Evolutionary conservation across 495 filamentous ascomycete genomes (phyloP).

Genomic region (Aspergillus saccharolyticus): DNA sequence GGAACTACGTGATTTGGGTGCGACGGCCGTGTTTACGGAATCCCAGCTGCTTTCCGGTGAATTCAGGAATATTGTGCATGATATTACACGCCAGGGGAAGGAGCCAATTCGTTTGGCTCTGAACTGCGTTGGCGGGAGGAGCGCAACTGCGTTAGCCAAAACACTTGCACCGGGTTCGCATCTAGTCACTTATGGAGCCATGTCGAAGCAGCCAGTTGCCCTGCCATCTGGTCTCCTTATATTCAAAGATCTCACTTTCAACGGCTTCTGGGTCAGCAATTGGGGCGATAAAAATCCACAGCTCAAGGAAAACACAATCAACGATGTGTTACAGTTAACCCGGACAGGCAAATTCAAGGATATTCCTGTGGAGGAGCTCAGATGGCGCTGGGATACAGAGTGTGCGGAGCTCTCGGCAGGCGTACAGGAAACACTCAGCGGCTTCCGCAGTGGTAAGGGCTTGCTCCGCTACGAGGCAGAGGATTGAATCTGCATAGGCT

Average conservation of each 20-base stretch:
- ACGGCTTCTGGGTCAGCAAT: slow-evolving; percentile 89
- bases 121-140: slow-evolving; percentile 94
- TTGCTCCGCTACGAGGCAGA: slow-evolving; percentile 71
- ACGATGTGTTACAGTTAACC: slow-evolving; percentile 72
- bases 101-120: slow-evolving; percentile 70
- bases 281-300: slow-evolving; percentile 76
- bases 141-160: slow-evolving; percentile 67
- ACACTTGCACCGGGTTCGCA: slow-evolving; percentile 58
- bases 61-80: slow-evolving; percentile 59
- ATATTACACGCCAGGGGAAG: slow-evolving; percentile 62
- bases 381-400: slow-evolving; percentile 77
- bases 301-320: slow-evolving; percentile 72
- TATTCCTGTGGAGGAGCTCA: slow-evolving; percentile 68
- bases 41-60: slow-evolving; percentile 61
- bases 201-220: slow-evolving; percentile 77
- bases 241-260: slow-evolving; percentile 81
- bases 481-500: slow-evolving; percentile 21
- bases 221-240: slow-evolving; percentile 78
- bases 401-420: slow-evolving; percentile 55
- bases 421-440: slow-evolving; percentile 70
- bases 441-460: slow-evolving; percentile 80
- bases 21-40: slow-evolving; percentile 78
- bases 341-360: slow-evolving; percentile 74
- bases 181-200: slow-evolving; percentile 92
- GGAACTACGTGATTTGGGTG: slow-evolving; percentile 66